Base-by-base conservation (phyloP, 345 rosid genomes). In the Eucalyptus caleyi region DNA sequence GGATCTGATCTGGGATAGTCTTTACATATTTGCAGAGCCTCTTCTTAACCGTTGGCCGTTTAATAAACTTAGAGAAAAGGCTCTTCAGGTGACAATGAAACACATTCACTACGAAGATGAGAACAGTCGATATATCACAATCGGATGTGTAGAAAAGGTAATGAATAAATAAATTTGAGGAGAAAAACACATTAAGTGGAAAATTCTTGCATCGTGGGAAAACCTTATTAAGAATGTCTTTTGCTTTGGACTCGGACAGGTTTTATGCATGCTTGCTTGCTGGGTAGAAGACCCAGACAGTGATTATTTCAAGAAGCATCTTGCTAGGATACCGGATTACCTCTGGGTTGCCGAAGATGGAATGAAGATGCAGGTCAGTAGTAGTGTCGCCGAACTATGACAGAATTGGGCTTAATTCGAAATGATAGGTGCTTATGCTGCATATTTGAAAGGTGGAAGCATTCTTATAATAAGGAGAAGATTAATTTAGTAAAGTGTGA, bases 281-380 rank as follows among this genome's bases (percentile, higher is more conserved):
- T 95, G 96, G 97, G 94, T 92, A 45, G 97, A 96, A 92, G 94
- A 96, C 90, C 95, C 96, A 4, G 60, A 96, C 11, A 94, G 97
- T 16, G 91, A 85, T 89, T 60, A 77, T 86, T 94, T 93, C 87
- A 94, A 96, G 89, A 94, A 93, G 89, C 96, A 95, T 87, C 94
- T 95, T 15, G 93, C 96, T 3, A 91, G 96, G 80, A 42, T 94
- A 45, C 69, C 92, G 3, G 97, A 96, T 89, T 95, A 91, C 89
- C 54, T 95, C 12, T 96, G 97, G 98, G 88, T 96, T 85, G 95
- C 90, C 7, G 98, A 95, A 89, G 98, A 95, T 90, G 97, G 98
- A 65, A 91, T 96, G 90, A 96, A 93, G 51, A 93, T 95, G 93
- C 95, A 93, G 93, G 95, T 94, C 24, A 45, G 85, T 11, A 30